Conservation (phyloP, 2,329 filamentous ascomycete species). For the Epichloe sibirici region DNA sequence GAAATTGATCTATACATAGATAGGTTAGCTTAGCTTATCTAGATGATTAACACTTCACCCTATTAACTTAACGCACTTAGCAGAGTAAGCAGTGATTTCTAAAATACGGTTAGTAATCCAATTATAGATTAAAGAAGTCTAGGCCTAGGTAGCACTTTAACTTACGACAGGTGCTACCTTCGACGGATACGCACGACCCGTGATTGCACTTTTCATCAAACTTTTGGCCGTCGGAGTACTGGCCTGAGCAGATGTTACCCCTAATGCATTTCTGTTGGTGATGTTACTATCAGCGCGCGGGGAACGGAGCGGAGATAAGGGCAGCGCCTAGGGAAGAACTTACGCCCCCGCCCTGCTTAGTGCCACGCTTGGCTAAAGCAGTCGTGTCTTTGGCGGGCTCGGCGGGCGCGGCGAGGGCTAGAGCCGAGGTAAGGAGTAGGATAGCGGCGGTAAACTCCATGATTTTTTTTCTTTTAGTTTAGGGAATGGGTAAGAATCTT, state of each 20-base stretch:
- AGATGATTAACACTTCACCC: too few relatives aligned
- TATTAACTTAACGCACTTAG: not conserved
- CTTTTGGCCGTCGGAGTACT: not conserved
- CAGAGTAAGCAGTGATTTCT: too few relatives aligned
- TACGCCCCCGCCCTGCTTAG: not conserved
- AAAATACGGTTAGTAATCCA: not conserved
- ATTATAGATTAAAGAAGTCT: too few relatives aligned
- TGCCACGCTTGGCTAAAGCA: not conserved
- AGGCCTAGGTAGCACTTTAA: not conserved
- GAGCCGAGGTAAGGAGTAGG: slow-evolving; percentile 1
- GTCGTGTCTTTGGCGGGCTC: not conserved
- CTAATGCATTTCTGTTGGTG: not conserved
- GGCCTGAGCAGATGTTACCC: not conserved
- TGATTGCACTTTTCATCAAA: not conserved
- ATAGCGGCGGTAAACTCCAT: not conserved
- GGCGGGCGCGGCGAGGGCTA: not conserved
- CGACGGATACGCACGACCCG: not conserved
- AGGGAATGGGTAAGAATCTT: too few relatives aligned
- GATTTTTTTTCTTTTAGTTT: not conserved
- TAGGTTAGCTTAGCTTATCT: too few relatives aligned
- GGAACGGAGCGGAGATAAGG: not conserved
- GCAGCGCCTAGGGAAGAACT: not conserved
- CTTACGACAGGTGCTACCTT: not conserved
- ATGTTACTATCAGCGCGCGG: too few relatives aligned
- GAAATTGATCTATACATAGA: not conserved